Base-by-base conservation (phyloP, 495 filamentous ascomycete species). In the Schizothecium vesticola region DNA sequence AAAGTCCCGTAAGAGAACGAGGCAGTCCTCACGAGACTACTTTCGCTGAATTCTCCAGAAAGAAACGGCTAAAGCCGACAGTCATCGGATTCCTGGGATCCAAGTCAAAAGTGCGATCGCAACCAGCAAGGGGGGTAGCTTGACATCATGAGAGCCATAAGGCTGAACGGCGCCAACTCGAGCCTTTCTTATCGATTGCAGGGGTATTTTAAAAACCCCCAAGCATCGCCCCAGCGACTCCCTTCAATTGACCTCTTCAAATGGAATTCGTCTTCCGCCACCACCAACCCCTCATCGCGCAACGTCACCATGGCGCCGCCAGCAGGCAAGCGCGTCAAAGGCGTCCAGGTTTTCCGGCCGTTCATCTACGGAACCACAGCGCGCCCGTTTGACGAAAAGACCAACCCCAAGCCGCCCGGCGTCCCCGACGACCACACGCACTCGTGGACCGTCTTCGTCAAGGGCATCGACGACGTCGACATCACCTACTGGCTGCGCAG, bases 401-500 rank as follows among this genome's bases (percentile, higher is more conserved):
- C 80, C 59, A 84, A 86, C 74, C 82, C 81, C n/a, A 83, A 84
- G 51, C 89, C 91, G 9, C 78, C 84, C 67, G 85, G 86, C 70
- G 85, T 89, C 69, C 90, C 93, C 33, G 73, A 88, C 59, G 93
- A 97, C 79, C 95, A 99, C 82, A 98, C 94, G 29, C 96, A 97
- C 80, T 89, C 89, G 73, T 99, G 94, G 94, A 90, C 90, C 70
- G 90, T 99, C 56, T 97, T 92, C 77, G 92, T 99, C 63, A 90
- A 90, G 67, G 91, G 92, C 67, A 80, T 96, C 71, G 89, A 93
- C 76, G 91, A 89, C 76, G 87, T 90, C 71, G 91, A 96, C 80
- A 90, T 97, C 73, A 92, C 91, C 63, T 93, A 95, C 81, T 99
- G 95, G 91, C 86, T 98, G 70, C 92, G 93, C 66, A 95, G 97